Base-by-base conservation (phyloP, 805 yeast species). In the Yamadazyma sp. region DNA sequence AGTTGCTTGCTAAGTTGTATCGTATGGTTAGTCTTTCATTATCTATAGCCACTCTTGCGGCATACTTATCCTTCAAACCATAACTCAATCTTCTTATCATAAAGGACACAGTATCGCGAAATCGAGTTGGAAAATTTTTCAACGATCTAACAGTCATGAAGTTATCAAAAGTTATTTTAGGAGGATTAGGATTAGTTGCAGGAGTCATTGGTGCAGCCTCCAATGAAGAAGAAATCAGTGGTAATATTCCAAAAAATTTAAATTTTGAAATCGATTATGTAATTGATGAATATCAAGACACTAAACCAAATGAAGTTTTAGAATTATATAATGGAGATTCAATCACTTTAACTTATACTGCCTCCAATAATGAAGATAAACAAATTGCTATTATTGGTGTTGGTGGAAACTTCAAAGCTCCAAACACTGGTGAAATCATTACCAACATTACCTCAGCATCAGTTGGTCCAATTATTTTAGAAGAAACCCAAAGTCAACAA, bases 371-470 rank as follows among this genome's bases (percentile, higher is more conserved):
- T 23, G 86, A 82, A 45, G 84, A 80, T 44, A 69, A 68, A 4
- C 65, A 75, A 27, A 37, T 62, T 30, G 62, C 73, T 14, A 58
- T 85, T 36, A 74, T 78, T 30, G 93, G 87, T 39, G 76, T 81
- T 37, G 82, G 86, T 35, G 93, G 93, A 36, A 51, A 70, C 35
- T 70, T 84, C 58, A 62, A 71, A 37, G 70, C 78, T 40, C 78
- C 84, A 17, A 62, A 60, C 40, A 69, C 73, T 33, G 75, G 79
- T 39, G 70, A 69, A 30, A 46, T 66, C 31, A 52, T 60, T 19
- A 77, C 80, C 45, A 84, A 85, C 55, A 65, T 86, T 53, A 77
- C 93, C 17, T 73, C 77, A 34, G 73, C 78, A 32, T 65, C 74
- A 36, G 57, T 83, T 36, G 89, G 84, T 11, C 86, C 88, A 12